Evolutionary conservation across 257 asterid species (phyloP).

Genomic region (Solanum arcanum): DNA sequence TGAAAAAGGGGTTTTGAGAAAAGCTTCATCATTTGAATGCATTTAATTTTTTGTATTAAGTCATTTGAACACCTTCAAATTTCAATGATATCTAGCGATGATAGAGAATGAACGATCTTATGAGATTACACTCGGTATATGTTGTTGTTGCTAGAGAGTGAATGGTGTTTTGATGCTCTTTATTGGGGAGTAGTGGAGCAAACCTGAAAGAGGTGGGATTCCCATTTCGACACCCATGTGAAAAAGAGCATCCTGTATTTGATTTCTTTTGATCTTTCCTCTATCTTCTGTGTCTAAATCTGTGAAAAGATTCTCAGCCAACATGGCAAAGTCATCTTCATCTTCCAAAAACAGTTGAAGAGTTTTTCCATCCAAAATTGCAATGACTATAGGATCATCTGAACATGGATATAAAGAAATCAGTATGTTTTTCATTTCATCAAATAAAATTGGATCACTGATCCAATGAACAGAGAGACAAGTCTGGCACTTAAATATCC

Average conservation of each 20-base stretch:
- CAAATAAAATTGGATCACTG: neutral
- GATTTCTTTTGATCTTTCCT: slow-evolving; percentile 42
- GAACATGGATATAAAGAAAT: slow-evolving; percentile 1
- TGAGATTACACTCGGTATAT: neutral
- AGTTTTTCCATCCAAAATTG: slow-evolving; percentile 38
- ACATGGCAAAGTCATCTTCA: slow-evolving; percentile 65
- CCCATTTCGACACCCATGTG: slow-evolving; percentile 55
- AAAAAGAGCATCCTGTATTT: slow-evolving; percentile 31
- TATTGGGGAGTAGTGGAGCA: neutral
- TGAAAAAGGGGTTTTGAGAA: neutral
- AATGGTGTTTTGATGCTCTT: neutral
- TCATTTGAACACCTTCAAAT: neutral
- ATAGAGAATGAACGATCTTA: neutral
- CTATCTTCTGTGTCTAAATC: slow-evolving; percentile 44
- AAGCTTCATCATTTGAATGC: neutral
- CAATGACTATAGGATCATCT: slow-evolving; percentile 43
- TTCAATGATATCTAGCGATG: neutral
- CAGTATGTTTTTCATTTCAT: neutral
- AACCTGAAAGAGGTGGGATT: slow-evolving; percentile 51
- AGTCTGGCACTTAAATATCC: neutral
- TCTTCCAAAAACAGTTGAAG: slow-evolving; percentile 37
- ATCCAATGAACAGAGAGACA: neutral
- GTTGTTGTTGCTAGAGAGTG: neutral
- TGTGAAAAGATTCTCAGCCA: slow-evolving; percentile 55
- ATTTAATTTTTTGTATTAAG: neutral